Base-by-base conservation (phyloP, 2,329 filamentous ascomycete species). In the Hymenoscyphus occultus region DNA sequence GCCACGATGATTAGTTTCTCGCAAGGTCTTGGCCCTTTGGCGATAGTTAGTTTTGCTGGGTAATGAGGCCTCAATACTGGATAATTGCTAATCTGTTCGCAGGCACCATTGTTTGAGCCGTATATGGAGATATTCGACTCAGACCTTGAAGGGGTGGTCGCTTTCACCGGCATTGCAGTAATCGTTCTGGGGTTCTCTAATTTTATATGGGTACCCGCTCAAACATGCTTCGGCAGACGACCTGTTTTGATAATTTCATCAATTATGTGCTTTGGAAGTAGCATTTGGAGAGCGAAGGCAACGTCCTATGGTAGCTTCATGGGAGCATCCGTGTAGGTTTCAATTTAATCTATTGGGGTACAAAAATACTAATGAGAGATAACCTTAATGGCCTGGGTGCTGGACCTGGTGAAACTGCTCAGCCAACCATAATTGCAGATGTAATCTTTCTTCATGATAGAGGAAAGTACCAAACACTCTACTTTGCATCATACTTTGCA, bases 391-490 rank as follows among this genome's bases (percentile, higher is more conserved):
- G 86, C 0, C 80, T 89, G 56, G 86, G 83, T 5, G 85, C 85
- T 59, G 86, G 85, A 0, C 85, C 86, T 5, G 82, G 83, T 2
- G 86, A 90, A 77, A 88, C 84, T 0, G 81, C 85, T 1, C 84
- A 86, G 76, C 86, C 86, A 0, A 81, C 83, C 39, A 81, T 89
- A 61, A 88, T 89, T 70, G 84, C 86, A 2, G 86, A 89, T 70
- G 81, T 88, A 12, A 85, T 86, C 72, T 89, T 90, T 75, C 77
- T 90, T 10, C 84, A 88, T 71, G 84, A 89, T 60, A 81, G 87
- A 64, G 86, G 87, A 6, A 85, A 83, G 68, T 88, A 76, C 61
- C 73, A 78, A 39, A 78, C 76, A 14, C 68, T 78, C 0, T 89
- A 89, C 72, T 89, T 86, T 77, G 82, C 82, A 0, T 78, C 82